Evolutionary conservation across 176 grass and related monocot species (phyloP), one percentile per base, ranked within the genome.

Genomic region (Triticum urartu): DNA sequence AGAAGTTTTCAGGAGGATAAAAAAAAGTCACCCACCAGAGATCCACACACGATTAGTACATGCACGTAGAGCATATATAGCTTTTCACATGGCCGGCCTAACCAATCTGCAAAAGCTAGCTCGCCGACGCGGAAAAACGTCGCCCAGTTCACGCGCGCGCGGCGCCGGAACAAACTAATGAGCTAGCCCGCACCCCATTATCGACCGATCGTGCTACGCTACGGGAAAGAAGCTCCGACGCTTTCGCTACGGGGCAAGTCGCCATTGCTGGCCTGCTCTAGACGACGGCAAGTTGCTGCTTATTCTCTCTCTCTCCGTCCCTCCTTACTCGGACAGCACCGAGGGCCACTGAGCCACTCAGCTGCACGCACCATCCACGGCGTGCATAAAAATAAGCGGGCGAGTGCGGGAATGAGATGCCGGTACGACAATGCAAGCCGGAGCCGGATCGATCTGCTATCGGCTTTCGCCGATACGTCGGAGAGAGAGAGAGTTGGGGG

Each of bases 271-370:
- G 68, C 58, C 56, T 54, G 73, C 45, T 76, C 14, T 20, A 2
- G 10, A 21, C 69, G 42, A 59, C 52, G 67, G 33, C 82, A 88
- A 86, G 82, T 88, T 86, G 91, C 82, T 85, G 77, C 85, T 79
- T 79, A 72, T 84, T 26, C 74, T 79, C 73, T 22, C 83, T 92
- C 84, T 9, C 62, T 52, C 43, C 13, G 26, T 68, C 77, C 54
- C 79, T 68, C 67, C 26, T 42, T 28, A 72, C 76, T 86, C 65
- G 58, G 64, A 86, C 26, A 78, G 83, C 88, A 58, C 78, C 65
- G 66, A 86, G 21, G 45, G 13, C 36, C 39, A 45, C 40, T 26
- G 52, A 86, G 13, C 54, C 38, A 43, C 28, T 68, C 66, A 35
- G 3, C 20, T 40, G 21, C 9, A 40, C 21, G 64, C 54, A 59